Conservation (phyloP, 192 early-diverging fungal species). For the Mortierella antarctica region DNA sequence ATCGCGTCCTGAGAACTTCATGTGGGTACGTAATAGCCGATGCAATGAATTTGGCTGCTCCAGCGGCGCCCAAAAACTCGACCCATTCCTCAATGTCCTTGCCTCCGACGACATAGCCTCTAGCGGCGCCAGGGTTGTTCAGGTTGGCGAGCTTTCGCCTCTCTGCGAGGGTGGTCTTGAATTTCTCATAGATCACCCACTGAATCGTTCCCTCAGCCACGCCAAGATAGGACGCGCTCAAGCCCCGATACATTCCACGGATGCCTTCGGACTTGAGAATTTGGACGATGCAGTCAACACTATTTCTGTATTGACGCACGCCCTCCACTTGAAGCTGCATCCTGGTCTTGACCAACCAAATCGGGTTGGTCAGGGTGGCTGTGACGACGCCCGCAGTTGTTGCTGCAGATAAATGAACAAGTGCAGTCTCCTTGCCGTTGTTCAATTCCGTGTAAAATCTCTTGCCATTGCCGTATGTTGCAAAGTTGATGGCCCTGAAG, state of each 20-base stretch:
- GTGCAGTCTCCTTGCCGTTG: constrained; percentile 77
- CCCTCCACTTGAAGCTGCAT: constrained; percentile 84
- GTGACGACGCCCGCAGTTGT: constrained; percentile 79
- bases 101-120: constrained; percentile 37
- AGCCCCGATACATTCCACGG: constrained; percentile 87
- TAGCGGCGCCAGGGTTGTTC: neutral
- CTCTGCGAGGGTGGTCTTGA: constrained; percentile 69
- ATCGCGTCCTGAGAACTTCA: constrained; percentile 92
- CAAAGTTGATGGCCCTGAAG: constrained; percentile 91
- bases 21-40: constrained; percentile 94
- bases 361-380: constrained; percentile 90
- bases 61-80: constrained; percentile 87
- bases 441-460: constrained; percentile 80
- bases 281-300: constrained; percentile 74
- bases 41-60: constrained; percentile 86
- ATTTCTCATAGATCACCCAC: constrained; percentile 95
- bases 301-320: constrained; percentile 74
- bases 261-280: constrained; percentile 87
- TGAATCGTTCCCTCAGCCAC: constrained; percentile 92
- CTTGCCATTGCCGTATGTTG: constrained; percentile 92
- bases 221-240: constrained; percentile 90
- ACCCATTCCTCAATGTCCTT: constrained; percentile 75
- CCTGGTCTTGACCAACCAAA: constrained; percentile 97
- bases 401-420: constrained; percentile 86
- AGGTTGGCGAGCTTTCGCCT: constrained; percentile 12